phyloP scores from a whole-genome alignment of 371 early-diverging fungal genomes.

The Mortierella sp. region DNA sequence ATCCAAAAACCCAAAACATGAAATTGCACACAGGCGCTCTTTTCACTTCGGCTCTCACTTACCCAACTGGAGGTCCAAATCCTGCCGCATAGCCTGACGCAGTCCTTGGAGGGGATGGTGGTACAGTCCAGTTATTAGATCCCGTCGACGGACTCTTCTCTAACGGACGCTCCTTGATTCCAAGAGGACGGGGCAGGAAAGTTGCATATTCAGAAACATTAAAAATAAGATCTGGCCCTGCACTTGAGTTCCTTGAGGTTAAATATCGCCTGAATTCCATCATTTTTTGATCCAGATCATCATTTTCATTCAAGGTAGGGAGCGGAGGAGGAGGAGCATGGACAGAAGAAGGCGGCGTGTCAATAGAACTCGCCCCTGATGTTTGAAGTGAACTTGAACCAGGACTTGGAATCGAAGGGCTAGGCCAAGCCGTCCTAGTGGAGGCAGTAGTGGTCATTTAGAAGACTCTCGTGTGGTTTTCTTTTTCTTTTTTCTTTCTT shows the following conservation, averaged over 20 bases:
- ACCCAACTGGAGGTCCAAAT: slow-evolving; percentile 23
- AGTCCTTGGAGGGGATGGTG: slow-evolving; percentile 27
- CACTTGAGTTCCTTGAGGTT: slow-evolving; percentile 8
- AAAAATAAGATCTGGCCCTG: slow-evolving; percentile 22
- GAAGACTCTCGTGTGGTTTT: background rate
- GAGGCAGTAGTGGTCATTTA: slow-evolving; percentile 22
- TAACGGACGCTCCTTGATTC: slow-evolving; percentile 22
- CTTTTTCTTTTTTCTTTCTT: too few species aligned
- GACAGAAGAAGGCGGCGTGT: slow-evolving; percentile 15
- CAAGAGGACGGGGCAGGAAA: slow-evolving; percentile 29
- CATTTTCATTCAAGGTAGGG: slow-evolving; percentile 2
- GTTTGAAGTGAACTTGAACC: slow-evolving; percentile 9
- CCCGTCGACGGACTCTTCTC: slow-evolving; percentile 14
- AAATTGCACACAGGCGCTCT: background rate
- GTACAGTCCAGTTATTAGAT: slow-evolving; percentile 14
- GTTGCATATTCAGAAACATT: slow-evolving; percentile 24
- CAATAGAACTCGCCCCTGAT: background rate
- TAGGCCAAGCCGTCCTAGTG: slow-evolving; percentile 24
- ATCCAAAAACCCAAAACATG: background rate
- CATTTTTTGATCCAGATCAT: slow-evolving; percentile 36
- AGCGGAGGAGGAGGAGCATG: slow-evolving; percentile 10
- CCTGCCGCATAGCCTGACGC: slow-evolving; percentile 31
- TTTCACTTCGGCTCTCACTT: slow-evolving; percentile 2
- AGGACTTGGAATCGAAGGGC: slow-evolving; percentile 32
- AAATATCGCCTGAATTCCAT: slow-evolving; percentile 16